phyloP scores from a whole-genome alignment of 2,329 filamentous ascomycete genomes.

The Ophiostoma tasmaniense region DNA sequence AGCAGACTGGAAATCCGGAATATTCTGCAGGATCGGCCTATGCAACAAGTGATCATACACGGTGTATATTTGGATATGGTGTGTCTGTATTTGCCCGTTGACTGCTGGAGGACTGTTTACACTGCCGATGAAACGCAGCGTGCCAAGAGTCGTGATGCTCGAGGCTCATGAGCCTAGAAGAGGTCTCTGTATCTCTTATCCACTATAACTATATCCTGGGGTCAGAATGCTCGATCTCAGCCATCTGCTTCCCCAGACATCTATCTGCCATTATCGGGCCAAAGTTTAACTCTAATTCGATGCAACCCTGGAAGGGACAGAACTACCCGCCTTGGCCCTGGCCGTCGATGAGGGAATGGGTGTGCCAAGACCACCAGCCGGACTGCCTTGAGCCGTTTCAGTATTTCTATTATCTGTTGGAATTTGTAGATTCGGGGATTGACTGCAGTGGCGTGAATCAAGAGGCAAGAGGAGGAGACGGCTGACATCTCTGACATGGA shows the following conservation, averaged over 20 bases:
- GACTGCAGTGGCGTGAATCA: neutral
- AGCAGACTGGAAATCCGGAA: neutral
- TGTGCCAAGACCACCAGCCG: conserved; percentile 12
- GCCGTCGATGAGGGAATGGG: conserved; percentile 13
- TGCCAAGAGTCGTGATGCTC: neutral
- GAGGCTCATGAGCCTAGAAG: neutral
- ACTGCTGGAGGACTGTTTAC: neutral
- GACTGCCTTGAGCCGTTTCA: neutral
- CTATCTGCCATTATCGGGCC: neutral
- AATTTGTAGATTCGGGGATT: neutral
- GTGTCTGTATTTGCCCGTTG: neutral
- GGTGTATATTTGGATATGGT: neutral
- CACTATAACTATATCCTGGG: too few relatives aligned
- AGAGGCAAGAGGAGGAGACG: neutral
- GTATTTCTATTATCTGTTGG: neutral
- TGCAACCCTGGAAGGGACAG: conserved; percentile 6
- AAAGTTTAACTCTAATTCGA: neutral
- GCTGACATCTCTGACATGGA: conserved; percentile 15
- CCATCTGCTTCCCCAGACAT: neutral
- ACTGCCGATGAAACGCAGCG: neutral
- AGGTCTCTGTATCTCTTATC: too few relatives aligned
- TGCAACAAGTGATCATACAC: neutral
- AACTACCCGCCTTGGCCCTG: conserved; percentile 3
- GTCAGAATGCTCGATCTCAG: neutral
- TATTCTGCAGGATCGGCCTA: neutral